A percentile compares a stretch with the other conserved stretches of the same genome.
Conservation (phyloP, 2,329 filamentous ascomycete species). For the Alternaria novae-zelandiae region DNA sequence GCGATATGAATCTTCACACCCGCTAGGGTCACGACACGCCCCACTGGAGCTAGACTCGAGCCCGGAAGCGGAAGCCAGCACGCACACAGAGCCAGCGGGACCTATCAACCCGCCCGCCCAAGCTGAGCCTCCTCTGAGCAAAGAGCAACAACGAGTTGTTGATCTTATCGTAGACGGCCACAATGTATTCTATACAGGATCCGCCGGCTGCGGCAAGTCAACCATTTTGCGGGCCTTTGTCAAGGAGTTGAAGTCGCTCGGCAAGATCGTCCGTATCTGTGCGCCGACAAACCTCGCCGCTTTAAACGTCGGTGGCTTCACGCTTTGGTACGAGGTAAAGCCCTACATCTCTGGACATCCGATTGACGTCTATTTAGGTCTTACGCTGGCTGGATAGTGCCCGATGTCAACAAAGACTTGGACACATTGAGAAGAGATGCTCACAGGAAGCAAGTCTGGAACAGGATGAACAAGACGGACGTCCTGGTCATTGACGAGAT, state of each 20-base stretch:
- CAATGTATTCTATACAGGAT: slow-evolving; percentile 70
- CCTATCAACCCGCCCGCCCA: neutral
- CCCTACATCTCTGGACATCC: neutral
- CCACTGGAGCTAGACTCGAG: neutral
- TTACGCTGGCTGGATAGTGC: slow-evolving; percentile 63
- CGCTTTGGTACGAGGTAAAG: slow-evolving; percentile 37
- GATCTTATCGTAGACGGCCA: slow-evolving; percentile 58
- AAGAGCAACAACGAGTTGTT: slow-evolving; percentile 58
- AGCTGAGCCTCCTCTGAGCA: slow-evolving; percentile 46
- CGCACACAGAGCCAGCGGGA: neutral
- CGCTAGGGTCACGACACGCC: neutral
- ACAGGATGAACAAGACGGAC: slow-evolving; percentile 48
- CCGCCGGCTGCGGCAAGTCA: slow-evolving; percentile 66
- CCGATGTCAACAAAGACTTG: slow-evolving; percentile 53
- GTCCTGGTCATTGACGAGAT: slow-evolving; percentile 70
- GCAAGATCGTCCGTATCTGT: slow-evolving; percentile 56
- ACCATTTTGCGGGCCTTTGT: slow-evolving; percentile 61
- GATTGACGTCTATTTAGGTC: neutral
- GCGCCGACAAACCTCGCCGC: slow-evolving; percentile 68
- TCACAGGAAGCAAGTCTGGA: slow-evolving; percentile 49
- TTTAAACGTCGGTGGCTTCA: slow-evolving; percentile 64
- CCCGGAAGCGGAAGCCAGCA: neutral
- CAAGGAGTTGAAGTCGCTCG: slow-evolving; percentile 42
- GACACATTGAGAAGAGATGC: slow-evolving; percentile 41
- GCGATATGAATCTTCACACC: neutral